phyloP scores from a whole-genome alignment of 805 yeast genomes.

The Cyberlindnera subsufficiens region DNA sequence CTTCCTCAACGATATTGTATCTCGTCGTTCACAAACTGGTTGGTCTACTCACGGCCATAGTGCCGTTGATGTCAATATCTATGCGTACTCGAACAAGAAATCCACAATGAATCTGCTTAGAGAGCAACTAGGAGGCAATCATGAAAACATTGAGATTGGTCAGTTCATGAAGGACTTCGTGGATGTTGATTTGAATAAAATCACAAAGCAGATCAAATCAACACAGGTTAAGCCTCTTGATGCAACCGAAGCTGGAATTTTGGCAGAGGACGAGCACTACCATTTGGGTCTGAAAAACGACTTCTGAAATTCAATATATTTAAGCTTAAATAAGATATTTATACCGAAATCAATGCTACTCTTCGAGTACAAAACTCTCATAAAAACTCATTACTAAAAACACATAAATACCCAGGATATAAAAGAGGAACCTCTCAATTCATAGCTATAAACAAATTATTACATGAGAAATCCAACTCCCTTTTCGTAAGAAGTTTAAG shows the following conservation, averaged over 20 bases:
- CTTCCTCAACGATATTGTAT: constrained; percentile 62
- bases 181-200: constrained; percentile 39
- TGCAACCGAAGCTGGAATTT: constrained; percentile 1
- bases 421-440: constrained; percentile 11
- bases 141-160: constrained; percentile 85
- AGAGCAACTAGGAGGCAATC: constrained; percentile 63
- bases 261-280: not conserved
- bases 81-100: constrained; percentile 64
- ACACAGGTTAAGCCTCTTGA: constrained; percentile 36
- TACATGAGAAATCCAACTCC: not conserved
- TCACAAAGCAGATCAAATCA: constrained; percentile 44
- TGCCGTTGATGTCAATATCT: constrained; percentile 92
- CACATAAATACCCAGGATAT: not conserved
- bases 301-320: not conserved
- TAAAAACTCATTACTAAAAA: not conserved
- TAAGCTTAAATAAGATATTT: not conserved
- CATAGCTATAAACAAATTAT: constrained; percentile 4
- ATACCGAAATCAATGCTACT: not conserved
- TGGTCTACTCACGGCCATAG: constrained; percentile 97
- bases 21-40: constrained; percentile 83
- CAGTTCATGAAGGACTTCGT: constrained; percentile 53
- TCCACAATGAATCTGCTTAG: constrained; percentile 31
- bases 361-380: not conserved
- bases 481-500: constrained; percentile 5
- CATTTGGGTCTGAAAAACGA: not conserved